phyloP scores from a whole-genome alignment of 1,139 yeast genomes.

The Nadsonia starkeyi-henricii region DNA sequence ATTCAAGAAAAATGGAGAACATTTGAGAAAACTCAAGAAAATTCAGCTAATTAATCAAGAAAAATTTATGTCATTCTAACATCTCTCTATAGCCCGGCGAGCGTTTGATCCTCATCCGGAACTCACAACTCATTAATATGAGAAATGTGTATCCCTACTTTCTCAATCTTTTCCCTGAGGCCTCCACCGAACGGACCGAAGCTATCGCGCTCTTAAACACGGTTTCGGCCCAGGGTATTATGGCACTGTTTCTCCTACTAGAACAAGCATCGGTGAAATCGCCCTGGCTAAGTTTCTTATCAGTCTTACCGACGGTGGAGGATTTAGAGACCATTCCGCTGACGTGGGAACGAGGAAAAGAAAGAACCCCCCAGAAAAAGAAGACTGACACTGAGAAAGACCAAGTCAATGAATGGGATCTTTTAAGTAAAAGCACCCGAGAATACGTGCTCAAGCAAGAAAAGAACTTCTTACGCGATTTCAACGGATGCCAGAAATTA shows the following conservation, averaged over 20 bases:
- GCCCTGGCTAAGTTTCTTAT: not conserved
- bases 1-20: slow-evolving; percentile 1
- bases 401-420: too few relatives aligned
- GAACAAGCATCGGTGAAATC: not conserved
- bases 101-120: not conserved
- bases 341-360: slow-evolving; percentile 18
- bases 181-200: not conserved
- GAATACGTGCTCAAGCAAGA: slow-evolving; percentile 15
- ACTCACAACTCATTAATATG: not conserved
- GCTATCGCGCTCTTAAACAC: not conserved
- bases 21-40: too few relatives aligned
- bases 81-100: not conserved
- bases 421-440: slow-evolving; percentile 7
- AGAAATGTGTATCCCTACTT: not conserved
- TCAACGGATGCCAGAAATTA: slow-evolving; percentile 11
- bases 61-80: too few relatives aligned
- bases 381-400: too few relatives aligned
- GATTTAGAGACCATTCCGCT: slow-evolving; percentile 24
- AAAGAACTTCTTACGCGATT: slow-evolving; percentile 20
- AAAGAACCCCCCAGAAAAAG: slow-evolving; percentile 16
- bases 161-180: not conserved
- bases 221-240: not conserved
- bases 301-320: slow-evolving; percentile 10
- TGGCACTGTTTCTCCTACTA: not conserved
- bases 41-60: too few relatives aligned